Evolutionary conservation across 1,139 yeast species (phyloP).

Genomic region (Yamadazyma aaseri): DNA sequence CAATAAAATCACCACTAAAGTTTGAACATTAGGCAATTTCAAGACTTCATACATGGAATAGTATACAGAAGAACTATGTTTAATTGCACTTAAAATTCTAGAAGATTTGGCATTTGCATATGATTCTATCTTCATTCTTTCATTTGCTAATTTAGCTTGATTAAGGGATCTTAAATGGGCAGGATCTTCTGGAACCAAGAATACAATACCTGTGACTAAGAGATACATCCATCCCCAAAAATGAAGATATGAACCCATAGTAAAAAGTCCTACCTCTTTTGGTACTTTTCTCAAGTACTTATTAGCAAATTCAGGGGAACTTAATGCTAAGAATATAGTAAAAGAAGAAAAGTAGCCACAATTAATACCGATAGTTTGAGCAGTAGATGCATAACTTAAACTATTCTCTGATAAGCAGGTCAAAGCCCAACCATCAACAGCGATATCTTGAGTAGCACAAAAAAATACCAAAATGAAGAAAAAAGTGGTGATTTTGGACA

Average conservation of each 20-base stretch:
- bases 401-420: conserved; percentile 79
- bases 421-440: conserved; percentile 98
- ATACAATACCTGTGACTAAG: conserved; percentile 60
- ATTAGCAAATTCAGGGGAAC: conserved; percentile 91
- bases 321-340: conserved; percentile 86
- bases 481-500: conserved; percentile 53
- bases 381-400: conserved; percentile 92
- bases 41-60: conserved; percentile 74
- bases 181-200: conserved; percentile 69
- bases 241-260: conserved; percentile 70
- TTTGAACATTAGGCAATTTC: conserved; percentile 71
- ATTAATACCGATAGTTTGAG: conserved; percentile 93
- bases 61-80: conserved; percentile 49
- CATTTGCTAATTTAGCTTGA: conserved; percentile 36
- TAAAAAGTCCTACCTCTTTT: conserved; percentile 60
- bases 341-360: conserved; percentile 90
- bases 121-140: conserved; percentile 25
- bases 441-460: conserved; percentile 97
- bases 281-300: conserved; percentile 70
- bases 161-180: conserved; percentile 43
- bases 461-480: conserved; percentile 79
- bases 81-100: conserved; percentile 27
- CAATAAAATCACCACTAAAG: conserved; percentile 70
- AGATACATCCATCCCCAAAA: conserved; percentile 79
- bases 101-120: conserved; percentile 19